Conservation (phyloP, 2,329 filamentous ascomycete genomes). For the Trichoderma asperellum region DNA sequence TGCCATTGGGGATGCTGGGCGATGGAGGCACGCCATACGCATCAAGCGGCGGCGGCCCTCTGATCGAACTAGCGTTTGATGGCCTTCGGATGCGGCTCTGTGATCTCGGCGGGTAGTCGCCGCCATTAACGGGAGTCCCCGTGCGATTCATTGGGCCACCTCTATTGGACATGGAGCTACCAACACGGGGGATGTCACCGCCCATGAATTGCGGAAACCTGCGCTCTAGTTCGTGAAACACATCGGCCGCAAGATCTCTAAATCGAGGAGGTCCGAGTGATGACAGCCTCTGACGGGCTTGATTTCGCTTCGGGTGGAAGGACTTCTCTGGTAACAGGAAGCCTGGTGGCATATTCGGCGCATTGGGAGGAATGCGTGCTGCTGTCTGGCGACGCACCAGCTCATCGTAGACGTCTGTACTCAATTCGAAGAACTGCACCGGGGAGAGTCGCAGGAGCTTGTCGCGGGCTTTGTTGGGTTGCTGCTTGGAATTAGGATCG, state of each 20-base stretch:
- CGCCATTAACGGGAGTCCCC: constrained; percentile 65
- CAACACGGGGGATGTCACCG: constrained; percentile 68
- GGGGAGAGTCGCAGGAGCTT: constrained; percentile 88
- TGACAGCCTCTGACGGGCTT: constrained; percentile 92
- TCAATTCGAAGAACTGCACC: constrained; percentile 95
- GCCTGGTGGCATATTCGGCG: constrained; percentile 61
- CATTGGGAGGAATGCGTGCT: constrained; percentile 57
- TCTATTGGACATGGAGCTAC: constrained; percentile 70
- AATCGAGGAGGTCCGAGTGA: constrained; percentile 87
- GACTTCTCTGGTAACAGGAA: constrained; percentile 82
- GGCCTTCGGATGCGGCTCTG: constrained; percentile 60
- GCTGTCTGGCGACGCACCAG: constrained; percentile 80
- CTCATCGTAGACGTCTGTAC: constrained; percentile 97
- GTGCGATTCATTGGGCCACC: constrained; percentile 60
- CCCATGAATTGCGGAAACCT: constrained; percentile 81
- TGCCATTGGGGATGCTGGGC: constrained; percentile 61
- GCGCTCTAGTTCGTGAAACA: constrained; percentile 92
- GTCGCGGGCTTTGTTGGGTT: constrained; percentile 87
- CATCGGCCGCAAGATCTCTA: constrained; percentile 89
- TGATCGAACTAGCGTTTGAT: constrained; percentile 66
- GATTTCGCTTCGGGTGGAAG: constrained; percentile 96
- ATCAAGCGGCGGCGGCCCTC: constrained; percentile 48
- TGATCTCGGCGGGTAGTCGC: constrained; percentile 53
- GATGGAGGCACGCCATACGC: constrained; percentile 62
- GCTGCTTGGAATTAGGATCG: constrained; percentile 74